phyloP scores from a whole-genome alignment of 768 basidiomycete genomes.

The Serpula lacrymans region DNA sequence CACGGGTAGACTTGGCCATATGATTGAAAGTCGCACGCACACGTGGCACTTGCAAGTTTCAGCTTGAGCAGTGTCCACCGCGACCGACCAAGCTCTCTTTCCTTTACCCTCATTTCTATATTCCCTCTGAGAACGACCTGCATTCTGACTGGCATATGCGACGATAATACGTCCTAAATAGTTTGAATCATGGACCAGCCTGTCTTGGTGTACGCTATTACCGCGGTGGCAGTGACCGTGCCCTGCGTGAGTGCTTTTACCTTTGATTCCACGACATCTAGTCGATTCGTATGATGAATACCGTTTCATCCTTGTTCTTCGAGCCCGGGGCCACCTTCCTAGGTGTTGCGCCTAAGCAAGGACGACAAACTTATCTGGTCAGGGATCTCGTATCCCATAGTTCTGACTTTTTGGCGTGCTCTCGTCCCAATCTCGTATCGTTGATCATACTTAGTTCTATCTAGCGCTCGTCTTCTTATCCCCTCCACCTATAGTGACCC shows the following conservation, averaged over 20 bases:
- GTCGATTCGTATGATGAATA: constrained; percentile 48
- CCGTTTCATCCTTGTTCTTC: constrained; percentile 92
- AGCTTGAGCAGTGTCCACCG: too few species aligned
- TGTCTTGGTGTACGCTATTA: constrained; percentile 17
- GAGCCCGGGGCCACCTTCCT: constrained; percentile 58
- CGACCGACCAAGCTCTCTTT: too few species aligned
- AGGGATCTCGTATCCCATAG: constrained; percentile 36
- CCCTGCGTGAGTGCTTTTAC: constrained; percentile 23
- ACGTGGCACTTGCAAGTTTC: too few species aligned
- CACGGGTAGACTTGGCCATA: too few species aligned
- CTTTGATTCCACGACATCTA: not conserved
- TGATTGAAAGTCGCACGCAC: too few species aligned
- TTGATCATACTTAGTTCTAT: constrained; percentile 52
- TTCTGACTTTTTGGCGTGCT: constrained; percentile 28
- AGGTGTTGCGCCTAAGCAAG: constrained; percentile 52
- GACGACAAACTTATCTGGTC: constrained; percentile 61
- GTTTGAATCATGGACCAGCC: constrained; percentile 22
- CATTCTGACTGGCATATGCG: too few species aligned
- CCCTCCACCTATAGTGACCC: constrained; percentile 60
- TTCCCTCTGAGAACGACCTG: too few species aligned
- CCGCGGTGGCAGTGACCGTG: constrained; percentile 18
- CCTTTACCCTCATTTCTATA: too few species aligned
- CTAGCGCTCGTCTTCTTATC: constrained; percentile 70
- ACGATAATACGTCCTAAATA: too few species aligned
- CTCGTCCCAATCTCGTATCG: not conserved